phyloP scores from a whole-genome alignment of 2,329 filamentous ascomycete species.

The Thielaviopsis musarum region DNA sequence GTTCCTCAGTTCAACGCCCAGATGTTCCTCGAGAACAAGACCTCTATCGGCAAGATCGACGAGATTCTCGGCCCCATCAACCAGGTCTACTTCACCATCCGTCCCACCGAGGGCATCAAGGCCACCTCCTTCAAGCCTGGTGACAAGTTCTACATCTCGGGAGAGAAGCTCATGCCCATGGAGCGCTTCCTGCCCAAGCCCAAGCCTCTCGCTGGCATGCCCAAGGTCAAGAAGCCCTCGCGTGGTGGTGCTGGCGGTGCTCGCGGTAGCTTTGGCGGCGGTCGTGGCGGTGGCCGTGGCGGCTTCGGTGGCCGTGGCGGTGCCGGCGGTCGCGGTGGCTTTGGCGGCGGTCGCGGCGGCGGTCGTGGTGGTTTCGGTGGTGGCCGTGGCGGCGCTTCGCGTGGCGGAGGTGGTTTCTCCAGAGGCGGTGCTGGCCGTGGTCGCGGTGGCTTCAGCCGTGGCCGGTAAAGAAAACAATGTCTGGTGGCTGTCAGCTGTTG shows the following conservation, averaged over 20 bases:
- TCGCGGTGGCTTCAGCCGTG: slow-evolving; percentile 15
- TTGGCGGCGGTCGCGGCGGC: slow-evolving; percentile 19
- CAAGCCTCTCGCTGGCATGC: slow-evolving; percentile 47
- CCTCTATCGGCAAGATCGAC: slow-evolving; percentile 87
- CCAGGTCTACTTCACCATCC: slow-evolving; percentile 96
- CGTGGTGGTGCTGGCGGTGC: slow-evolving; percentile 29
- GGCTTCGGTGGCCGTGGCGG: slow-evolving; percentile 27
- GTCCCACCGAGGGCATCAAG: slow-evolving; percentile 91
- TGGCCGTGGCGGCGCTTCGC: slow-evolving; percentile 18
- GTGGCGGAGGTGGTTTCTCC: slow-evolving; percentile 21
- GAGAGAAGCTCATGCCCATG: slow-evolving; percentile 84
- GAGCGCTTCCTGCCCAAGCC: slow-evolving; percentile 96
- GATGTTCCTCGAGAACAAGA: slow-evolving; percentile 99
- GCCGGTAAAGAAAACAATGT: slow-evolving; percentile 6
- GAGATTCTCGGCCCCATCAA: slow-evolving; percentile 96
- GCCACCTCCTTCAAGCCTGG: slow-evolving; percentile 86
- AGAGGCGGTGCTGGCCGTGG: slow-evolving; percentile 14
- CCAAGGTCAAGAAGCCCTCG: slow-evolving; percentile 41
- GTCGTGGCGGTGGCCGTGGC: slow-evolving; percentile 23
- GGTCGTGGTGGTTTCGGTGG: slow-evolving; percentile 19
- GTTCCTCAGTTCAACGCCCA: slow-evolving; percentile 98
- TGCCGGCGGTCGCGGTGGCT: slow-evolving; percentile 19
- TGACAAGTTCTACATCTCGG: slow-evolving; percentile 92
- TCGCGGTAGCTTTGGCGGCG: slow-evolving; percentile 20
- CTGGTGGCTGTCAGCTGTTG: not conserved